Evolutionary conservation across 2,329 filamentous ascomycete genomes (phyloP), one percentile per base, ranked within the genome.

Genomic region (Sporothrix inflata): DNA sequence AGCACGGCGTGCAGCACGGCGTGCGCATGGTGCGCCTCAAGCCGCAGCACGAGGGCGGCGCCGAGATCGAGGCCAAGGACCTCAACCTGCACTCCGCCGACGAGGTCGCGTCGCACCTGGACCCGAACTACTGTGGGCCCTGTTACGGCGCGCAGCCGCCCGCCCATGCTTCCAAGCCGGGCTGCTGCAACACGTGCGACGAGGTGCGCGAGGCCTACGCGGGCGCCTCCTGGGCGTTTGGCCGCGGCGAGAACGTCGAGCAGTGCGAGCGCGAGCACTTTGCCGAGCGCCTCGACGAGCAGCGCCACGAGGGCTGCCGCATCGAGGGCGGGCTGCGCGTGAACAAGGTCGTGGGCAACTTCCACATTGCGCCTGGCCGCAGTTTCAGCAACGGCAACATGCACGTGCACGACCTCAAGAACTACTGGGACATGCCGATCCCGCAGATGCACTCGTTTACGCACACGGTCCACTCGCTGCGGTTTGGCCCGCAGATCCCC

Each of bases 291-390:
- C 86, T 99, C 73, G 93, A 97, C 79, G 90, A 89, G 74, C 95
- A 98, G 84, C 89, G 94, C 72, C 88, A 90, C 69, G 97, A 99
- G 83, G 96, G 96, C 73, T 99, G 96, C 83, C 93, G 96, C 68
- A 92, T 99, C 75, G 94, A 98, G 81, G 96, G 96, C 73, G 89
- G 90, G 51, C 88, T 99, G 77, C 92, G 93, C 65, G 97, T 99
- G 76, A 99, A 99, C 87, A 99, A 99, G 84, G 96, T 99, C 34
- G 88, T 99, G 71, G 96, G 96, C 72, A 99, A 99, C 85, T 99
- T 99, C 87, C 96, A 99, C 82, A 92, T 99, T 77, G 96, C 97
- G 0, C 96, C 96, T 1, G 96, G 96, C 77, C 93, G 95, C 82
- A 95, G 92, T 81, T 98, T 98, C 87, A 97, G 92, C 82, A 97